Conservation (phyloP, 2,329 filamentous ascomycete genomes). For the Aphanocladium album region DNA sequence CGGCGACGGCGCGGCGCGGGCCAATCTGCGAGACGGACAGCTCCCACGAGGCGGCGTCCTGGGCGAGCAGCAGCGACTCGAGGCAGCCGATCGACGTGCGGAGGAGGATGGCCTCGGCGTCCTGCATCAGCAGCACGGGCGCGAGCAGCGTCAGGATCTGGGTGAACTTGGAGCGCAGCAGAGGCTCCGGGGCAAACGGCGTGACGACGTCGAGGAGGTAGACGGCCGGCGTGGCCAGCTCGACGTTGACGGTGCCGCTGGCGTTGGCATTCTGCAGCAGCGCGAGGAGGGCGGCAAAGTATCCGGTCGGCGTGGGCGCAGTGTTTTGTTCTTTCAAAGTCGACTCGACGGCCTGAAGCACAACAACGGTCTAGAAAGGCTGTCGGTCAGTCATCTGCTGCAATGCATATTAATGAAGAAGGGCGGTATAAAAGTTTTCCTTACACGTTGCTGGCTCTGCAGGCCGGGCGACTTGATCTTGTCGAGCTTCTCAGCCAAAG, state of each 20-base stretch:
- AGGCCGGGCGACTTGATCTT: constrained; percentile 97
- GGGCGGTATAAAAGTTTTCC: constrained; percentile 17
- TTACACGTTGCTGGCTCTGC: constrained; percentile 88
- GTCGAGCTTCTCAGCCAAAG: constrained; percentile 83
- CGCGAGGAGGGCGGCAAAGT: constrained; percentile 91
- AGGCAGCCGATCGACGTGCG: constrained; percentile 87
- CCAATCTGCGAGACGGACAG: constrained; percentile 77
- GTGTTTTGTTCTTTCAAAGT: constrained; percentile 85
- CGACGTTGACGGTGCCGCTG: constrained; percentile 67
- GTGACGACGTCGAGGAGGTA: constrained; percentile 94
- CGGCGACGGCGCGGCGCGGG: constrained; percentile 80
- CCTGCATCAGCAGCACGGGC: constrained; percentile 71
- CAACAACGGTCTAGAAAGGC: constrained; percentile 48
- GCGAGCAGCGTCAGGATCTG: constrained; percentile 85
- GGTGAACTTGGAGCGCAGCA: constrained; percentile 91
- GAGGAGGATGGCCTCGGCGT: constrained; percentile 82
- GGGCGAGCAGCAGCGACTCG: constrained; percentile 83
- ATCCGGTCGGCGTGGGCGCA: constrained; percentile 78
- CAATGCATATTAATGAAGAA: neutral
- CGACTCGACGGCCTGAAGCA: constrained; percentile 87
- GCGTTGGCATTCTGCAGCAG: constrained; percentile 74
- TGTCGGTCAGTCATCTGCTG: neutral
- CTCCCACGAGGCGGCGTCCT: constrained; percentile 85
- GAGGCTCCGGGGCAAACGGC: constrained; percentile 73
- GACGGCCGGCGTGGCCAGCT: constrained; percentile 78